Evolutionary conservation across 2,329 filamentous ascomycete species (phyloP).

Genomic region (Verticillium albo-atrum): DNA sequence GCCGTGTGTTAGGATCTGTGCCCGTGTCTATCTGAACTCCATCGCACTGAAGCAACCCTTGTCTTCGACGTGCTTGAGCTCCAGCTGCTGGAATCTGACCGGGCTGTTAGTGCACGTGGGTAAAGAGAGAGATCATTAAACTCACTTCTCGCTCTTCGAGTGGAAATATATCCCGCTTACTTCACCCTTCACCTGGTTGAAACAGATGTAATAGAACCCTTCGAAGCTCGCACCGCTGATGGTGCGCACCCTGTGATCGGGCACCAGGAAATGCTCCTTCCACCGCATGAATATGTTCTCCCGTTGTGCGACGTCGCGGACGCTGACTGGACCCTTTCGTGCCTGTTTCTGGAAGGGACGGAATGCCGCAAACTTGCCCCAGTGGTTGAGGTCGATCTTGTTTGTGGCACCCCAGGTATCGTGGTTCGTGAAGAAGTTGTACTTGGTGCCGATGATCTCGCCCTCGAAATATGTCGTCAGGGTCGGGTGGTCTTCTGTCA

Average conservation of each 20-base stretch:
- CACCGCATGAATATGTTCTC: conserved; percentile 98
- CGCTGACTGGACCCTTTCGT: conserved; percentile 48
- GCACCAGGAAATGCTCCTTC: conserved; percentile 98
- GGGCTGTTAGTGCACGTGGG: conserved; percentile 3
- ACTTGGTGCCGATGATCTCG: conserved; percentile 93
- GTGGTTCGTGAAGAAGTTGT: conserved; percentile 89
- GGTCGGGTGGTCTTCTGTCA: conserved; percentile 95
- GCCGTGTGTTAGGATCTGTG: background rate
- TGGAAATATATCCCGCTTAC: conserved; percentile 97
- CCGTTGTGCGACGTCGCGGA: conserved; percentile 69
- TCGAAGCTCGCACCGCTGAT: conserved; percentile 96
- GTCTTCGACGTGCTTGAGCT: conserved; percentile 83
- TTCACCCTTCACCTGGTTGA: conserved; percentile 83
- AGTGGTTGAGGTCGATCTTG: conserved; percentile 89
- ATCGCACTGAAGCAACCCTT: conserved; percentile 78
- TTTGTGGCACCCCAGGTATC: conserved; percentile 87
- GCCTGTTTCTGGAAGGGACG: conserved; percentile 63
- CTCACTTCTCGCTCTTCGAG: conserved; percentile 94
- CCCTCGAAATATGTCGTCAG: conserved; percentile 97
- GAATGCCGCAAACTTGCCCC: conserved; percentile 86
- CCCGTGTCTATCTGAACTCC: conserved; percentile 61
- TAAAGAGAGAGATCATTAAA: conserved; percentile 14
- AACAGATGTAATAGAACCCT: conserved; percentile 98
- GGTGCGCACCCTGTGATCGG: conserved; percentile 85
- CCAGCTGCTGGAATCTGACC: conserved; percentile 81